phyloP scores from a whole-genome alignment of 805 yeast species.

The Lachancea quebecensis region DNA sequence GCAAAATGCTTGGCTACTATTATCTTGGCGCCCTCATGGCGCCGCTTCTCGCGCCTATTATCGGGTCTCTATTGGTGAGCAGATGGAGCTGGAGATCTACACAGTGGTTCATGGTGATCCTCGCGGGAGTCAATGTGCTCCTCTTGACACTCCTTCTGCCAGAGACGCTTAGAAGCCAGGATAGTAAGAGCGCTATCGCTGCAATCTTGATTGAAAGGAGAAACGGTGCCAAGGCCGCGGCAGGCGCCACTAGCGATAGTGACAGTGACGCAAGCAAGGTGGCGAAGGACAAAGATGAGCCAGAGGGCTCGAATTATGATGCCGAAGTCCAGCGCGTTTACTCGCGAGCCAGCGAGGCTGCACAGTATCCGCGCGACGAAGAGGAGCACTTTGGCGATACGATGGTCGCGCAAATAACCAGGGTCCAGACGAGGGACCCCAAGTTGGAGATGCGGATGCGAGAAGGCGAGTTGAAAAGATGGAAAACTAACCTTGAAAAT shows the following conservation, averaged over 20 bases:
- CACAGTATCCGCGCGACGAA: constrained; percentile 14
- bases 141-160: constrained; percentile 55
- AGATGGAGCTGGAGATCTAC: constrained; percentile 86
- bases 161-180: constrained; percentile 63
- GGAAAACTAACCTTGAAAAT: constrained; percentile 22
- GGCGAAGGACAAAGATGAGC: constrained; percentile 5
- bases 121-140: constrained; percentile 48
- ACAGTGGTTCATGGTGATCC: constrained; percentile 72
- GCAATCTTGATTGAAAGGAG: constrained; percentile 38
- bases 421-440: constrained; percentile 17
- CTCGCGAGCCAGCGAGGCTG: constrained; percentile 17
- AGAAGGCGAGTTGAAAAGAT: constrained; percentile 20
- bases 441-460: constrained; percentile 14
- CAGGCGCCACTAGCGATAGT: constrained; percentile 5
- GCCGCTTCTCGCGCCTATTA: constrained; percentile 71
- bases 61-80: constrained; percentile 67
- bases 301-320: constrained; percentile 4
- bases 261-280: constrained; percentile 6
- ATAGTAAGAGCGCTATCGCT: constrained; percentile 43
- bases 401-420: constrained; percentile 23
- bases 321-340: constrained; percentile 15
- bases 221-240: constrained; percentile 5
- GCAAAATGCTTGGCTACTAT: constrained; percentile 70
- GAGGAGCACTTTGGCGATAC: constrained; percentile 16
- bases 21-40: constrained; percentile 79